Conservation (phyloP, 1,284 basidiomycete species). For the Leccinum angustisporum region DNA sequence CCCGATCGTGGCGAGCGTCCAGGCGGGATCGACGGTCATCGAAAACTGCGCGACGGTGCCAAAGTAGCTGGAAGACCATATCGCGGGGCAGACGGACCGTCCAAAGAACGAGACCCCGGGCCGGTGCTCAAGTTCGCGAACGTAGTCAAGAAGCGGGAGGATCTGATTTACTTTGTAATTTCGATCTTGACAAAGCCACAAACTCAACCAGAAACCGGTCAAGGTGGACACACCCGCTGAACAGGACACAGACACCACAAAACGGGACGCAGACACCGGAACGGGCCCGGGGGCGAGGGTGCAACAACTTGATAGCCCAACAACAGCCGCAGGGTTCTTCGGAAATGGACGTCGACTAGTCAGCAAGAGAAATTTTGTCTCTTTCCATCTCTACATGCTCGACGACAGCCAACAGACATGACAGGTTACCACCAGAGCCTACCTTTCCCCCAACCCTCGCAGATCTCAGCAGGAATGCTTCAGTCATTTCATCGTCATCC, state of each 20-base stretch:
- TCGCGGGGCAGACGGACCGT: conserved; percentile 80
- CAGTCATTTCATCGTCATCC: no score
- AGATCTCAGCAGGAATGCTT: conserved; percentile 58
- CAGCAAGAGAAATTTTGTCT: conserved; percentile 8
- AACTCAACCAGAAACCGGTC: conserved; percentile 65
- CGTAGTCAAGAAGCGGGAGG: conserved; percentile 86
- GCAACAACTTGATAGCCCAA: conserved; percentile 24
- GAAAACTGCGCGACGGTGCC: conserved; percentile 81
- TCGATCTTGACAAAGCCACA: conserved; percentile 82
- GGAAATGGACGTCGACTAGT: conserved; percentile 83
- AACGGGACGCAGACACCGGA: conserved; percentile 58
- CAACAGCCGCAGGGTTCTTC: conserved; percentile 46
- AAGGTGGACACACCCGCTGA: conserved; percentile 49
- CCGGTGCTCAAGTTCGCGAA: conserved; percentile 76
- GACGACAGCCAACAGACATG: not conserved
- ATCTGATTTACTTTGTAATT: conserved; percentile 80
- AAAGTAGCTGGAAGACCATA: conserved; percentile 93
- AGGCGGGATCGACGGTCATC: conserved; percentile 68
- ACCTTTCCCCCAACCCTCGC: conserved; percentile 48
- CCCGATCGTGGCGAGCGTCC: conserved; percentile 80
- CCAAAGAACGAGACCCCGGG: conserved; percentile 77
- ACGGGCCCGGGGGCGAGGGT: conserved; percentile 30
- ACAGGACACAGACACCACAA: conserved; percentile 61
- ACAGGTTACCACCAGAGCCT: conserved; percentile 3
- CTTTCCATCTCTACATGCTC: not conserved